Conservation (phyloP, 164 flowering plant species). For the Paratinospora sagittata region DNA sequence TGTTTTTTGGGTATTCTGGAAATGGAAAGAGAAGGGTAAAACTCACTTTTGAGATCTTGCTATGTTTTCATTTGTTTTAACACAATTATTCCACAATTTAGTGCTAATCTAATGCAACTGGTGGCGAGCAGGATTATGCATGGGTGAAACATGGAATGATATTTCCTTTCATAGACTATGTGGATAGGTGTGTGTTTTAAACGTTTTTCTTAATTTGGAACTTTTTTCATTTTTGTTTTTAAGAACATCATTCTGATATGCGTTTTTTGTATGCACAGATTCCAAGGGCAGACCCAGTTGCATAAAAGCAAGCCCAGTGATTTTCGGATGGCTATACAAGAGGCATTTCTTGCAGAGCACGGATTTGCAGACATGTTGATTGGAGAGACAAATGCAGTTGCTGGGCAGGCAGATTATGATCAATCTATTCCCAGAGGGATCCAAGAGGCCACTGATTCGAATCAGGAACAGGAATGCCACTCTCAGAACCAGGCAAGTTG, state of each 20-base stretch:
- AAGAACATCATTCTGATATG: background rate
- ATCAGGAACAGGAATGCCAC: constrained; percentile 44
- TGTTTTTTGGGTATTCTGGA: constrained; percentile 87
- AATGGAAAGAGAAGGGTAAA: constrained; percentile 73
- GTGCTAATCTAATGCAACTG: background rate
- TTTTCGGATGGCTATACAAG: constrained; percentile 77
- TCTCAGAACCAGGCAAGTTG: constrained; percentile 49
- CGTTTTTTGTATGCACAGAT: constrained; percentile 34
- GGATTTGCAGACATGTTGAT: constrained; percentile 47
- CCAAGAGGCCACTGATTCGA: constrained; percentile 60
- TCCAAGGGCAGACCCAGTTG: constrained; percentile 67
- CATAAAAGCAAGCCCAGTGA: constrained; percentile 49
- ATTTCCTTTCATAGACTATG: constrained; percentile 70
- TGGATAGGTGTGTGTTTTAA: constrained; percentile 57
- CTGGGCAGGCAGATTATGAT: constrained; percentile 28
- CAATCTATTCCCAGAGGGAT: constrained; percentile 33
- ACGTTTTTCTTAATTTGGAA: background rate
- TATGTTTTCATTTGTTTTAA: background rate
- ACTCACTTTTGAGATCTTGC: background rate
- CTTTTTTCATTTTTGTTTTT: background rate
- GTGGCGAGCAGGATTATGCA: constrained; percentile 73
- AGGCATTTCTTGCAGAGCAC: constrained; percentile 82
- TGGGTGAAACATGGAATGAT: constrained; percentile 83
- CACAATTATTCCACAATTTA: background rate
- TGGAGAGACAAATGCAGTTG: constrained; percentile 38